Base-by-base conservation (phyloP, 2,329 filamentous ascomycete genomes). In the Knufia petricola region DNA sequence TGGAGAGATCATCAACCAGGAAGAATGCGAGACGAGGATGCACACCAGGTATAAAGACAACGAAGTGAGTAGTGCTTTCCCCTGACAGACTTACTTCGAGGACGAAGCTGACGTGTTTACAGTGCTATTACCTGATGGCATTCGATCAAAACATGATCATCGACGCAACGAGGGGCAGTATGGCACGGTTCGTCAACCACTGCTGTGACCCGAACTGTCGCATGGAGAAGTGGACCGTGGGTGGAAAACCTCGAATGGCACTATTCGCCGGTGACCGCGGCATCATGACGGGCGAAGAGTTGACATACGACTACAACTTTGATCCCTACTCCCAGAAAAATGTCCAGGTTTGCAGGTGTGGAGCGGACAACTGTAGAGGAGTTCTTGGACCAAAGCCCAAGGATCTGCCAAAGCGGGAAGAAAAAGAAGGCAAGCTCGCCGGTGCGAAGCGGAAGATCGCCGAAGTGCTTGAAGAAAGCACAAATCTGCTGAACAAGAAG, bases 111-210 rank as follows among this genome's bases (percentile, higher is more conserved):
- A 64, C 55, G 15, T 36, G 2, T 37, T 17, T 24, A 12, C 10
- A 95, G 86, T 95, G 88, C 67, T 96, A 95, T 67, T 98, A 98
- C 66, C 74, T 98, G 43, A 98, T 98, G 92, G 88, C 87, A 49
- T 95, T 96, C 63, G 89, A 96, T 63, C 88, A 95, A 66, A 92
- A 94, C 66, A 92, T 96, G 81, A 94, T 96, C 60, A 94, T 98
- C 56, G 92, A 98, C 69, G 92, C 90, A 28, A 59, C 58, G 9
- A 87, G 87, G 49, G 92, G 92, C 60, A 94, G 87, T 56, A 94
- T 96, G 66, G 90, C 92, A 60, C 85, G 92, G 49, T 98, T 98
- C 65, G 89, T 98, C 64, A 98, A 98, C 64, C 92, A 98, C 66
- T 95, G 88, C 15, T 98, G 92, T 68, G 84, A 86, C 50, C 92